Conservation (phyloP, 2,329 filamentous ascomycete genomes). For the Hypoxylon sp. region DNA sequence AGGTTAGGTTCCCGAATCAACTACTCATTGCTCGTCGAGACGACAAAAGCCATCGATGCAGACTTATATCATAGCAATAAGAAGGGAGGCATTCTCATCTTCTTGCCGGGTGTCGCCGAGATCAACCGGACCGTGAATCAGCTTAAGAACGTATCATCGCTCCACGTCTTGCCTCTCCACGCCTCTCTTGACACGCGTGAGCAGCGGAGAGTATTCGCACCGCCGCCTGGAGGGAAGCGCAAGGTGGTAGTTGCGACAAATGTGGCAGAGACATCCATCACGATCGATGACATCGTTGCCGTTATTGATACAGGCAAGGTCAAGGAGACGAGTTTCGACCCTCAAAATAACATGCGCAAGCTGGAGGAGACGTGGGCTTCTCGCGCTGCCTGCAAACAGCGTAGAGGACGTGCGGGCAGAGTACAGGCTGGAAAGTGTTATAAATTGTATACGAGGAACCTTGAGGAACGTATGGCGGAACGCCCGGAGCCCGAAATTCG, state of each 20-base stretch:
- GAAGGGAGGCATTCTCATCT: slow-evolving; percentile 93
- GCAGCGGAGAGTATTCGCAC: slow-evolving; percentile 87
- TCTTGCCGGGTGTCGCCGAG: slow-evolving; percentile 91
- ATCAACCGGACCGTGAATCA: slow-evolving; percentile 85
- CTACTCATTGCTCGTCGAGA: slow-evolving; percentile 86
- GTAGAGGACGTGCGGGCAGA: slow-evolving; percentile 92
- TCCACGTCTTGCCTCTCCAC: slow-evolving; percentile 89
- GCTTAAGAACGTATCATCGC: slow-evolving; percentile 71
- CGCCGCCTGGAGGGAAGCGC: slow-evolving; percentile 81
- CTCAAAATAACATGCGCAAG: slow-evolving; percentile 92
- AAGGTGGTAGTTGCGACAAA: slow-evolving; percentile 97
- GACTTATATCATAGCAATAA: slow-evolving; percentile 76
- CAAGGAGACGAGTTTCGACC: slow-evolving; percentile 96
- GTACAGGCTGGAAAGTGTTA: slow-evolving; percentile 93
- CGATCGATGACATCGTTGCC: slow-evolving; percentile 95
- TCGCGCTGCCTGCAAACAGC: slow-evolving; percentile 92
- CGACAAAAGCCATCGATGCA: slow-evolving; percentile 84
- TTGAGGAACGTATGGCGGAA: slow-evolving; percentile 88
- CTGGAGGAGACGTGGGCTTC: slow-evolving; percentile 97
- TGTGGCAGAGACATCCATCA: slow-evolving; percentile 98
- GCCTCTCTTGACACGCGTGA: slow-evolving; percentile 91
- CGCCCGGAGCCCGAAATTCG: slow-evolving; percentile 94
- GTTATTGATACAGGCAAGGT: slow-evolving; percentile 96
- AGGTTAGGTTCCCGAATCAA: slow-evolving; percentile 88
- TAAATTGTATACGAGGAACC: slow-evolving; percentile 91